Conservation (phyloP, 768 basidiomycete species). For the Trametopsis cervina region DNA sequence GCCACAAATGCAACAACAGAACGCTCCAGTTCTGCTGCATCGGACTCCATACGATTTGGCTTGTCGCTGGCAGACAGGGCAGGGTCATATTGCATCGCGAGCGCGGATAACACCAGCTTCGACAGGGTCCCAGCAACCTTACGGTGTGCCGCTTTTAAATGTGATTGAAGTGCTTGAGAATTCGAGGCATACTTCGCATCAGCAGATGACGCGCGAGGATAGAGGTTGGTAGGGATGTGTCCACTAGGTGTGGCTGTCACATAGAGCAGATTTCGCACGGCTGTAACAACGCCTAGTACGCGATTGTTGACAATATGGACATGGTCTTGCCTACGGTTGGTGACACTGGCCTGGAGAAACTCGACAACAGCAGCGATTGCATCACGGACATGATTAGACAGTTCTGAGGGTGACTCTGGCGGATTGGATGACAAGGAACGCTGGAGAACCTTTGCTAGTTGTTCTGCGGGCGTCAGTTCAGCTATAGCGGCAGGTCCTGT, state of each 20-base stretch:
- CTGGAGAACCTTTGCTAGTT: slow-evolving; percentile 60
- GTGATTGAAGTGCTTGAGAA: slow-evolving; percentile 40
- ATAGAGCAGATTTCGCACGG: slow-evolving; percentile 72
- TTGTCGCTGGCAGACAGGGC: slow-evolving; percentile 54
- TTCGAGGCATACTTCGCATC: slow-evolving; percentile 34
- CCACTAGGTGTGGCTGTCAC: slow-evolving; percentile 32
- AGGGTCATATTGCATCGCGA: slow-evolving; percentile 81
- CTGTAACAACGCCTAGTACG: slow-evolving; percentile 55
- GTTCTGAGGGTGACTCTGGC: slow-evolving; percentile 51
- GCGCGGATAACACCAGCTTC: slow-evolving; percentile 83
- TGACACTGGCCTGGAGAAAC: slow-evolving; percentile 44
- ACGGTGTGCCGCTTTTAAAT: slow-evolving; percentile 71
- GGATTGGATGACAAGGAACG: slow-evolving; percentile 49
- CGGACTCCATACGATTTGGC: slow-evolving; percentile 54
- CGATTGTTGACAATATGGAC: slow-evolving; percentile 54
- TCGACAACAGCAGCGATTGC: slow-evolving; percentile 60
- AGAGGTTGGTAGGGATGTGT: slow-evolving; percentile 51
- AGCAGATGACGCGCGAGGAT: slow-evolving; percentile 39
- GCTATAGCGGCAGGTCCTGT: background rate
- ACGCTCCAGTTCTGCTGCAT: slow-evolving; percentile 69
- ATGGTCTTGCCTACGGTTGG: slow-evolving; percentile 43
- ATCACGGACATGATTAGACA: slow-evolving; percentile 50
- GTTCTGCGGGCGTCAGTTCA: slow-evolving; percentile 54
- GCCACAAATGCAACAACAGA: slow-evolving; percentile 62
- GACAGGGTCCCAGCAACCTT: slow-evolving; percentile 87